Percentiles rank a stretch among this genome's conserved stretches.
Evolutionary conservation across 176 grass and related monocot genomes (phyloP).

Genomic region (Oryza brachyantha): DNA sequence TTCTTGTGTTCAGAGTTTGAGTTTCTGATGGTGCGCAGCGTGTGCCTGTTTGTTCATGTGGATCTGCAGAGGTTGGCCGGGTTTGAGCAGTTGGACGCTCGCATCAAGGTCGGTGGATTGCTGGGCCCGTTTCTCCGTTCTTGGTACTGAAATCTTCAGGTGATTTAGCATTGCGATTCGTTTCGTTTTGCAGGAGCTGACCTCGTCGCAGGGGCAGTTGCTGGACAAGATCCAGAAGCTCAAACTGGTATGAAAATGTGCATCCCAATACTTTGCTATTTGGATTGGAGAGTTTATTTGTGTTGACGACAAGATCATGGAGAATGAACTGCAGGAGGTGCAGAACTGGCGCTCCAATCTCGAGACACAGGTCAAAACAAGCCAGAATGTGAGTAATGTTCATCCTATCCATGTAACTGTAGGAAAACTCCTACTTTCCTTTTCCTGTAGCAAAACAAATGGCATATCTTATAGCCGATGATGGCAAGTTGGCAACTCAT

Average conservation of each 20-base stretch:
- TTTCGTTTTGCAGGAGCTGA: slow-evolving; percentile 57
- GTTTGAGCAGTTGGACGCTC: slow-evolving; percentile 31
- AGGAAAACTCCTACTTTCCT: neutral
- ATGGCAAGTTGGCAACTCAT: neutral
- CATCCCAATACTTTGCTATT: neutral
- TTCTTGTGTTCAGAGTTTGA: neutral
- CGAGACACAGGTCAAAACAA: slow-evolving; percentile 52
- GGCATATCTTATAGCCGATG: neutral
- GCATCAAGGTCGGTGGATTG: slow-evolving; percentile 42
- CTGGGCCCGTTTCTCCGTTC: neutral
- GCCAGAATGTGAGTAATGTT: slow-evolving; percentile 33
- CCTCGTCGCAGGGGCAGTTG: slow-evolving; percentile 61
- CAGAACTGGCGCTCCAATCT: slow-evolving; percentile 59
- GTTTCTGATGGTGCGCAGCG: neutral
- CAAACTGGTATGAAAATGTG: slow-evolving; percentile 47
- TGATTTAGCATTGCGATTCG: neutral
- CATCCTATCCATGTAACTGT: neutral
- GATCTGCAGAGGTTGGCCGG: slow-evolving; percentile 26
- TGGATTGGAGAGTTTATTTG: neutral
- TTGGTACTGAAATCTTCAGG: neutral
- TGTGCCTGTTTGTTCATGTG: neutral
- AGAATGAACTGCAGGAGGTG: slow-evolving; percentile 39
- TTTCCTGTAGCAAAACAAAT: neutral
- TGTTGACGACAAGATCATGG: neutral
- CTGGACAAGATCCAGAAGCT: slow-evolving; percentile 58